Evolutionary conservation across 2,329 filamentous ascomycete species (phyloP), one percentile per base, ranked within the genome.

Genomic region (Ophiostoma triangulosporum): DNA sequence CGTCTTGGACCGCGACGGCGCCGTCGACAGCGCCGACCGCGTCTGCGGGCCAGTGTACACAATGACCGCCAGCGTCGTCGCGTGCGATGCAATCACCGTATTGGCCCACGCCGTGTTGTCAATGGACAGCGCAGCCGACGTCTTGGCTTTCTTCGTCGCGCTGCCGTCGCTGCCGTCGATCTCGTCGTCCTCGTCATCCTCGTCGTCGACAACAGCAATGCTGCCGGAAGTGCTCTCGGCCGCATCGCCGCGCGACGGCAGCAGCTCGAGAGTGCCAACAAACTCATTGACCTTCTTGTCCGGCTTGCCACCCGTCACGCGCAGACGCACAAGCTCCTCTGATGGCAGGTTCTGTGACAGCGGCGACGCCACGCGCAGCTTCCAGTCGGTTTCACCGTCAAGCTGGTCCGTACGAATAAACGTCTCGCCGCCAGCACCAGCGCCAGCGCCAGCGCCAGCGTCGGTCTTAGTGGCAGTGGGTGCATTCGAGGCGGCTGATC

Each of bases 31-130:
- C 6, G 93, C 90, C 26, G 94, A 94, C 55, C 94, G 81, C 2
- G 93, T 98, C 67, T 98, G 88, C 0, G 88, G 83, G 0, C 93
- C 94, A 4, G 93, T 97, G 66, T 98, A 98, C 57, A 98, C 76
- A 50, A 98, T 87, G 1, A 90, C 88, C 2, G 90, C 91, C 55
- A 95, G 74, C 0, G 93, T 93, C 4, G 80, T 86, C 1, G 86
- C 91, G 65, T 90, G 93, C 1, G 91, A 97, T 1, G 93, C 93
- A 56, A 98, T 85, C 24, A 98, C 86, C 0, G 93, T 98, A 64
- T 97, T 98, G 17, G 91, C 91, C 93, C 94, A 98, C 9, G 94
- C 93, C 7, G 93, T 97, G 64, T 98, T 96, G 68, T 98, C 93
- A 58, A 98, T 96, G 1, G 81, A 88, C 35, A 98, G 73, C 1